Conservation (phyloP, 2,329 filamentous ascomycete genomes). For the Acephala macrosclerotiorum region DNA sequence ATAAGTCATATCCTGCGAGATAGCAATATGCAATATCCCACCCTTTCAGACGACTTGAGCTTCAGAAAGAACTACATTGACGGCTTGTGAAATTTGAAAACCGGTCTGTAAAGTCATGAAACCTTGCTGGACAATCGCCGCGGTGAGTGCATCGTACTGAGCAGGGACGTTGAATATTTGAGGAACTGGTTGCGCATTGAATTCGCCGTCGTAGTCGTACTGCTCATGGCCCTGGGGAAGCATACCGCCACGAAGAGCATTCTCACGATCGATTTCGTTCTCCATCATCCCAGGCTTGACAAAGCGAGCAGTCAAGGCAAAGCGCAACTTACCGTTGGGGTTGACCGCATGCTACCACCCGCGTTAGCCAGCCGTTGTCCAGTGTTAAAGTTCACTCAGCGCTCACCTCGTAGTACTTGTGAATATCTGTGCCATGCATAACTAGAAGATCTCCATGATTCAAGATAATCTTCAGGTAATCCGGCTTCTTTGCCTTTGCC, state of each 20-base stretch:
- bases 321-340: conserved; percentile 58
- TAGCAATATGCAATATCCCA: background rate
- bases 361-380: conserved; percentile 30
- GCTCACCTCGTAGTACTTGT: conserved; percentile 62
- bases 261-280: conserved; percentile 35
- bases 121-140: background rate
- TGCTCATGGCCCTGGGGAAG: conserved; percentile 44
- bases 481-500: conserved; percentile 43
- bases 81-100: background rate
- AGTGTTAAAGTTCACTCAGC: conserved; percentile 38
- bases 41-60: background rate
- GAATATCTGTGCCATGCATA: conserved; percentile 67
- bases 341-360: conserved; percentile 56
- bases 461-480: conserved; percentile 52
- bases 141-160: background rate
- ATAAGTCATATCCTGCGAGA: background rate
- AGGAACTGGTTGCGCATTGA: conserved; percentile 26
- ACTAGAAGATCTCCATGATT: conserved; percentile 70
- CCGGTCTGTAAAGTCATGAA: background rate
- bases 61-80: background rate
- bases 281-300: conserved; percentile 54
- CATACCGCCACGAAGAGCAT: conserved; percentile 43
- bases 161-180: background rate
- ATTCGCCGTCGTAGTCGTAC: conserved; percentile 43
- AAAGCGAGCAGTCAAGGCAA: conserved; percentile 63